These are phyloP conservation scores for Eucalyptus urophylla DNA, from an alignment of 345 rosid genomes.

Conservation along the genomic window DNA sequence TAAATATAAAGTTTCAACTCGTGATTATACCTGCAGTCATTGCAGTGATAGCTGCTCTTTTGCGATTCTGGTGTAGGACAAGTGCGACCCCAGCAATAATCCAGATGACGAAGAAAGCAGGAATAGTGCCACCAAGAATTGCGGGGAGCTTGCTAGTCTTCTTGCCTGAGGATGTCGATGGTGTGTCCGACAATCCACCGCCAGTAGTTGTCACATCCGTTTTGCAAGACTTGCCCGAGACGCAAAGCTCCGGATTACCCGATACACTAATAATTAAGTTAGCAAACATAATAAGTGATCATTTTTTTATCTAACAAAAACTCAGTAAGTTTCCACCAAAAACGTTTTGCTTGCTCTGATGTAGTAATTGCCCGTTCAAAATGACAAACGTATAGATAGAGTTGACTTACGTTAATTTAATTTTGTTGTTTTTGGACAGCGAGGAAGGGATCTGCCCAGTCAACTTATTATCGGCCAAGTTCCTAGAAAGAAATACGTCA, in stretches of 20 bases:
- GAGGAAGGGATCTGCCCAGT: slow-evolving; percentile 20
- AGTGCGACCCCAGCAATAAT: slow-evolving; percentile 2
- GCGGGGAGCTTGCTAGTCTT: slow-evolving; percentile 14
- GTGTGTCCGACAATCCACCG: not conserved
- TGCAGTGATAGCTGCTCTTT: slow-evolving; percentile 10
- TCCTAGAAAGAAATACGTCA: not conserved
- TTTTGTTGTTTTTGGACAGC: slow-evolving; percentile 6
- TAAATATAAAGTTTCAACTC: not conserved
- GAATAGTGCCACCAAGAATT: slow-evolving; percentile 24
- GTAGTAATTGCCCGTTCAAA: not conserved
- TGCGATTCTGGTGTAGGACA: slow-evolving; percentile 13
- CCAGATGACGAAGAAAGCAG: slow-evolving; percentile 16
- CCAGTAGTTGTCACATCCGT: not conserved
- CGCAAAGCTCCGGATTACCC: slow-evolving; percentile 24
- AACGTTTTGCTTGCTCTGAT: not conserved
- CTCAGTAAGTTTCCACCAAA: not conserved
- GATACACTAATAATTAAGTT: slow-evolving; percentile 2
- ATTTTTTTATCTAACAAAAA: not conserved
- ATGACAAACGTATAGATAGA: not conserved
- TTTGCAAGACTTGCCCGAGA: slow-evolving; percentile 13
- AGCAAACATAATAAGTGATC: not conserved
- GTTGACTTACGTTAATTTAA: slow-evolving; percentile 16
- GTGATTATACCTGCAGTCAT: not conserved
- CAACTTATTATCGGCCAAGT: slow-evolving; percentile 13
- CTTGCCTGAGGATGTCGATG: not conserved